These are phyloP conservation scores for Alternaria brassicae DNA, from an alignment of 2,329 filamentous ascomycete genomes.

Conservation along the genomic window DNA sequence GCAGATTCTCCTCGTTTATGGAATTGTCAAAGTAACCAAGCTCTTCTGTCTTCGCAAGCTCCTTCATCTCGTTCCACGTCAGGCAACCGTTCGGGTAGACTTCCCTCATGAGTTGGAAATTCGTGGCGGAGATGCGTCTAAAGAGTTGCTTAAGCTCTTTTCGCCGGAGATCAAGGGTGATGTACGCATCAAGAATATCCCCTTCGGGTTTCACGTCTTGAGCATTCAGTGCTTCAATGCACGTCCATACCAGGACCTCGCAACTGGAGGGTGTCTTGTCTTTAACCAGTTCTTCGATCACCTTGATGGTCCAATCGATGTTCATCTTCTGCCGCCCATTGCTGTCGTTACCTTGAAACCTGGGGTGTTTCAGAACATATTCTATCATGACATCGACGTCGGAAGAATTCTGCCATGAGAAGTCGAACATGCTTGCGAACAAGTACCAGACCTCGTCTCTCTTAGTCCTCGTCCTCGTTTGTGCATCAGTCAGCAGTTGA, in stretches of 20 bases:
- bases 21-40: background rate
- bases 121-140: background rate
- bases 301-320: background rate
- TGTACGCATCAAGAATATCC: background rate
- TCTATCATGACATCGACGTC: background rate
- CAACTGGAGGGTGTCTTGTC: background rate
- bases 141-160: background rate
- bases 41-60: background rate
- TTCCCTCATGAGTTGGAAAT: background rate
- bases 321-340: background rate
- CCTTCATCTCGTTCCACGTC: slow-evolving; percentile 1
- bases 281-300: background rate
- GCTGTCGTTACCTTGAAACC: background rate
- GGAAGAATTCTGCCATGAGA: background rate
- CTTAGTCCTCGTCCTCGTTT: background rate
- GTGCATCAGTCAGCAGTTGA: background rate
- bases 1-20: no score
- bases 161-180: background rate
- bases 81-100: background rate
- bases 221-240: background rate
- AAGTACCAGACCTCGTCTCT: background rate
- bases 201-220: background rate
- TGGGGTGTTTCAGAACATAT: background rate
- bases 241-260: background rate
- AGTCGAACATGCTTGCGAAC: background rate